phyloP scores from a whole-genome alignment of 2,329 filamentous ascomycete genomes.

The Trichothecium sympodiale region DNA sequence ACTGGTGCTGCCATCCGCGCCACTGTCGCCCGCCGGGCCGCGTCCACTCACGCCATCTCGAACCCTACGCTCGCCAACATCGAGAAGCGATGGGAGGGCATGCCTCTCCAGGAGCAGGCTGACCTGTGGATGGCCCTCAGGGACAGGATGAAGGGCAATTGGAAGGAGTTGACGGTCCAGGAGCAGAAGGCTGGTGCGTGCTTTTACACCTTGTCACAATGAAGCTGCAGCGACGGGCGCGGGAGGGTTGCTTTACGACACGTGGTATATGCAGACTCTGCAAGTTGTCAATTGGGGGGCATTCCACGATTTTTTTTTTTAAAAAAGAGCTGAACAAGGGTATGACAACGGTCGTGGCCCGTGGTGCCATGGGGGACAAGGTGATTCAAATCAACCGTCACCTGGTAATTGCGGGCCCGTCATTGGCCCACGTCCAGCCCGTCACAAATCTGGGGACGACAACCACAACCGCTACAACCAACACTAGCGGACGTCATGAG shows the following conservation, averaged over 20 bases:
- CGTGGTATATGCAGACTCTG: too few relatives aligned
- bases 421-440: slow-evolving; percentile 3
- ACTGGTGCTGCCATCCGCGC: slow-evolving; percentile 15
- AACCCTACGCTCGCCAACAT: slow-evolving; percentile 97
- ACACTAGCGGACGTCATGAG: neutral
- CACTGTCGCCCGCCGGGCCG: slow-evolving; percentile 38
- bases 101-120: slow-evolving; percentile 98
- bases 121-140: slow-evolving; percentile 97
- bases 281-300: too few relatives aligned
- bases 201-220: slow-evolving; percentile 3
- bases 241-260: too few relatives aligned
- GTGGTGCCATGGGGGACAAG: too few relatives aligned
- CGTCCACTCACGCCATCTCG: slow-evolving; percentile 79
- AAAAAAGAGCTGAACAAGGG: too few relatives aligned
- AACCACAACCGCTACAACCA: neutral
- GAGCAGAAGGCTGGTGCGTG: slow-evolving; percentile 98
- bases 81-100: slow-evolving; percentile 97
- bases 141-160: slow-evolving; percentile 98
- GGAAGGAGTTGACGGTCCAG: slow-evolving; percentile 86
- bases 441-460: neutral
- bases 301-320: too few relatives aligned
- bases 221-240: too few relatives aligned
- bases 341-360: too few relatives aligned
- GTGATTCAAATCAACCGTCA: too few relatives aligned
- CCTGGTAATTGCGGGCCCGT: neutral